phyloP scores from a whole-genome alignment of 495 filamentous ascomycete genomes.

The Penicillium fimorum region DNA sequence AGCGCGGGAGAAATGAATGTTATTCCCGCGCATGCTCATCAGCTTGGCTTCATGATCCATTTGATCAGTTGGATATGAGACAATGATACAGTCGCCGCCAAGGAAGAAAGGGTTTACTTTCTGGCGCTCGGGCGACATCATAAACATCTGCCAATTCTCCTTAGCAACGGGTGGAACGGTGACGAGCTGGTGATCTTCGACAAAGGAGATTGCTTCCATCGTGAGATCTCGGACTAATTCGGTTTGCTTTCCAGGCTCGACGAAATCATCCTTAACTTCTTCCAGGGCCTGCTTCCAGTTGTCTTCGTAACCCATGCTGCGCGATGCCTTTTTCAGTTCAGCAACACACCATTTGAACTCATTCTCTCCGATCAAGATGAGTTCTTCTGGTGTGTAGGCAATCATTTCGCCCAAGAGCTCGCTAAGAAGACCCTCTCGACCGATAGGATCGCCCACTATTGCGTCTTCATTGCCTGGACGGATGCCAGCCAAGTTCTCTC shows the following conservation, averaged over 20 bases:
- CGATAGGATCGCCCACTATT: constrained; percentile 52
- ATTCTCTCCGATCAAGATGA: constrained; percentile 32
- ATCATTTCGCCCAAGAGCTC: constrained; percentile 22
- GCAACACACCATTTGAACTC: constrained; percentile 24
- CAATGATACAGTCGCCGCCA: constrained; percentile 46
- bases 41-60: constrained; percentile 51
- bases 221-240: constrained; percentile 41
- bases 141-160: constrained; percentile 50
- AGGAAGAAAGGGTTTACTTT: constrained; percentile 54
- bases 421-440: constrained; percentile 38
- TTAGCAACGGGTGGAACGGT: constrained; percentile 49
- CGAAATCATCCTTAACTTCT: constrained; percentile 50
- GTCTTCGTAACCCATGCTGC: constrained; percentile 21
- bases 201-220: constrained; percentile 21
- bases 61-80: constrained; percentile 42
- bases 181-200: constrained; percentile 44
- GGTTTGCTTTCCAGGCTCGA: constrained; percentile 47
- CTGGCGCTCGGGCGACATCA: constrained; percentile 50
- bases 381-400: constrained; percentile 10
- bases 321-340: constrained; percentile 28
- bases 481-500: constrained; percentile 42
- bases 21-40: constrained; percentile 51
- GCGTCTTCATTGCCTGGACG: constrained; percentile 35
- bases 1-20: constrained; percentile 49
- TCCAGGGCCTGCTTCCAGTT: constrained; percentile 50